phyloP scores from a whole-genome alignment of 345 rosid genomes.

The Citrus maxima region DNA sequence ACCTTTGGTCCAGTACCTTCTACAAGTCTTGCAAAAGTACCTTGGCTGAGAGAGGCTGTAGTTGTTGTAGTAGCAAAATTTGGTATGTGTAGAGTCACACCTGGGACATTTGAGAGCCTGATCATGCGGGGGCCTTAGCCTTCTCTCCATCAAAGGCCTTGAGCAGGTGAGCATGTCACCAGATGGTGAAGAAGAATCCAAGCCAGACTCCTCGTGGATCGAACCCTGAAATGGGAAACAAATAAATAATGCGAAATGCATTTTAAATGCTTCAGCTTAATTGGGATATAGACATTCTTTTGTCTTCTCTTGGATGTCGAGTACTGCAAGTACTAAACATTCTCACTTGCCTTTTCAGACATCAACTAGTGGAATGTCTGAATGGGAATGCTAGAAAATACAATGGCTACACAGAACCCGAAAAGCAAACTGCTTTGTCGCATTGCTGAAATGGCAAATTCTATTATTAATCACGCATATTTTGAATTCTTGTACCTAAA shows the following conservation, averaged over 20 bases:
- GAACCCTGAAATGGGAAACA: slow-evolving; percentile 36
- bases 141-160: slow-evolving; percentile 89
- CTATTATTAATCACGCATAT: neutral
- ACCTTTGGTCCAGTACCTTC: slow-evolving; percentile 99
- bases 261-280: slow-evolving; percentile 8
- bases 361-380: slow-evolving; percentile 4
- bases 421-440: neutral
- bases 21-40: slow-evolving; percentile 95
- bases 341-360: slow-evolving; percentile 2
- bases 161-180: slow-evolving; percentile 80
- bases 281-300: neutral
- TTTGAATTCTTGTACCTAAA: neutral
- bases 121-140: slow-evolving; percentile 88
- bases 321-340: slow-evolving; percentile 4
- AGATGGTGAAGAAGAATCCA: slow-evolving; percentile 79
- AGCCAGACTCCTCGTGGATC: slow-evolving; percentile 51
- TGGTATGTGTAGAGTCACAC: slow-evolving; percentile 91
- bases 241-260: neutral
- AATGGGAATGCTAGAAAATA: neutral
- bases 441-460: neutral
- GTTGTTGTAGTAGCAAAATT: slow-evolving; percentile 97
- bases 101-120: slow-evolving; percentile 92
- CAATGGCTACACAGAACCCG: slow-evolving; percentile 7
- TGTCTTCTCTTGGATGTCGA: neutral
- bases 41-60: slow-evolving; percentile 97